Evolutionary conservation across 331 rosid genomes (phyloP), one percentile per base, ranked within the genome.

Genomic region (Pyracantha coccinea): DNA sequence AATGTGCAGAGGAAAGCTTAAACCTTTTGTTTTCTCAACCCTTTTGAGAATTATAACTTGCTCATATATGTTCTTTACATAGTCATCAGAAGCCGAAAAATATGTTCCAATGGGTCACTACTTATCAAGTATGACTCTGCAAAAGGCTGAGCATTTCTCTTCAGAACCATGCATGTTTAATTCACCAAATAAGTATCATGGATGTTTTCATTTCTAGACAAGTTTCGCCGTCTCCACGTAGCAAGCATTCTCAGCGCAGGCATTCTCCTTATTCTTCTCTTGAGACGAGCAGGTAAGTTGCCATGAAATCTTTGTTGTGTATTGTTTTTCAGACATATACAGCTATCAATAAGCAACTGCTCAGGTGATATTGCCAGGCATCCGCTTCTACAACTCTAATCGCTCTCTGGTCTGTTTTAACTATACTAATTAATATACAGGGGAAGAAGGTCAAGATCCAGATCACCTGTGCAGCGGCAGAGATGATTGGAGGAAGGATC

Each of bases 201-300:
- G 90, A 74, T 85, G 81, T 80, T 92, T 92, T 86, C 87, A 85
- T 92, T 95, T 95, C 88, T 95, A 95, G 99, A 95, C 99, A 89
- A 89, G 91, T 95, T 89, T 95, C 88, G 93, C 89, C 93, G 97
- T 95, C 99, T 81, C 99, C 97, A 68, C 93, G 87, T 95, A 92
- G 97, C 99, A 95, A 95, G 99, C 97, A 88, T 91, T 89, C 96
- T 81, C 99, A 90, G 84, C 93, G 89, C 96, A 89, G 97, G 92
- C 99, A 90, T 92, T 95, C 99, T 85, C 96, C 97, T 89, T 90
- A 90, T 84, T 83, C 92, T 90, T 92, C 97, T 89, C 91, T 89
- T 87, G 97, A 92, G 81, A 61, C 77, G 63, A 82, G 88, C 85
- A 92, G 99, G 97, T 92, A 87, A 88, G 91, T 81, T 75, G 77